phyloP scores from a whole-genome alignment of 78 protist genomes.

The Anaeramoeba flamelloides region DNA sequence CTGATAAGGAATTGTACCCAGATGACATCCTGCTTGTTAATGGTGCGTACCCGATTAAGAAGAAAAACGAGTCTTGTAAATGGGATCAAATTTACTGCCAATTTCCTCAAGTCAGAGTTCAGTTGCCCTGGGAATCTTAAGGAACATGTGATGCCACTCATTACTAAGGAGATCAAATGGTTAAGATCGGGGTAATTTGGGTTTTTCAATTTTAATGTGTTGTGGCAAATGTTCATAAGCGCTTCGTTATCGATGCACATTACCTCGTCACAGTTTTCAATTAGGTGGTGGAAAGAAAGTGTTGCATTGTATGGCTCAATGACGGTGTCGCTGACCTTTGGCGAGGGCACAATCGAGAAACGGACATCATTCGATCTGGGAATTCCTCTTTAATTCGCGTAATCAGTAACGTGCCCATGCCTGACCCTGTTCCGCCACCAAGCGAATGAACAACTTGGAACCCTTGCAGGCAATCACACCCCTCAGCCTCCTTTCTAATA shows the following conservation, averaged over 20 bases:
- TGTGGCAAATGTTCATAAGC: slow-evolving; percentile 82
- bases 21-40: slow-evolving; percentile 88
- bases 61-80: slow-evolving; percentile 97
- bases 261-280: slow-evolving; percentile 85
- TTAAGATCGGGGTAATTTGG: slow-evolving; percentile 91
- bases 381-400: slow-evolving; percentile 87
- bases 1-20: slow-evolving; percentile 84
- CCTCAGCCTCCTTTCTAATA: slow-evolving; percentile 89
- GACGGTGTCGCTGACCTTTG: slow-evolving; percentile 88
- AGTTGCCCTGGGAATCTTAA: slow-evolving; percentile 97
- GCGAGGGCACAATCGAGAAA: slow-evolving; percentile 91
- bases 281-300: slow-evolving; percentile 86
- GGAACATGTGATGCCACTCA: slow-evolving; percentile 87
- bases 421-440: slow-evolving; percentile 99
- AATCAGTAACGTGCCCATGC: slow-evolving; percentile 74
- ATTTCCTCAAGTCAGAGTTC: slow-evolving; percentile 86
- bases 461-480: slow-evolving; percentile 94
- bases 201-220: slow-evolving; percentile 65
- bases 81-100: slow-evolving; percentile 95
- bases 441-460: slow-evolving; percentile 94
- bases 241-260: slow-evolving; percentile 93
- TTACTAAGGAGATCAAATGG: slow-evolving; percentile 78
- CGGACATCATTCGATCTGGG: slow-evolving; percentile 88
- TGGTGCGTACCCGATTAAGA: slow-evolving; percentile 89
- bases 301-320: slow-evolving; percentile 96